Percentiles rank a stretch among this genome's conserved stretches.
Conservation (phyloP, 2,329 filamentous ascomycete species). For the Cadophora luteo-olivacea region DNA sequence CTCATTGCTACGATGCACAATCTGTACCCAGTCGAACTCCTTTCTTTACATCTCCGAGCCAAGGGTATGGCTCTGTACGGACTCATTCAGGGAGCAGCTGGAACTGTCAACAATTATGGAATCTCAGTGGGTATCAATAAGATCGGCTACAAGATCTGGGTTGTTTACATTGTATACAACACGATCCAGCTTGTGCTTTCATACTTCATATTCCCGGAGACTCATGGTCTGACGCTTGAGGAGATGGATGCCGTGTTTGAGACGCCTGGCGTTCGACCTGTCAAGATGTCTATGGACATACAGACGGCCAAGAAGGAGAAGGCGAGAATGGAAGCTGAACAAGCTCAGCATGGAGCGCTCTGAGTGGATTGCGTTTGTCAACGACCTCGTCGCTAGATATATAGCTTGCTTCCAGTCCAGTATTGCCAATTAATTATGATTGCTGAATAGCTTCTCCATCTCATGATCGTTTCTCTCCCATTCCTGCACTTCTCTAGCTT, state of each 20-base stretch:
- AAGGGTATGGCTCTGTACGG: conserved; percentile 44
- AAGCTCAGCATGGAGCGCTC: conserved; percentile 16
- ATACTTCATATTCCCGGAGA: conserved; percentile 70
- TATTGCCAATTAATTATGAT: no score
- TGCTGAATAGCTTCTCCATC: no score
- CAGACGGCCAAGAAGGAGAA: conserved; percentile 49
- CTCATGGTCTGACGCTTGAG: conserved; percentile 74
- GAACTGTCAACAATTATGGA: conserved; percentile 47
- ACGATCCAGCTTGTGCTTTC: conserved; percentile 51
- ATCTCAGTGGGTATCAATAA: conserved; percentile 54
- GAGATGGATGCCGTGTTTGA: conserved; percentile 72
- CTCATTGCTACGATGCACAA: conserved; percentile 51
- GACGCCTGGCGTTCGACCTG: conserved; percentile 50
- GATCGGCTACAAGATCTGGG: conserved; percentile 58
- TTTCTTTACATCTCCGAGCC: conserved; percentile 49
- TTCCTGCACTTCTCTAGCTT: background rate
- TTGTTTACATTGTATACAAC: conserved; percentile 58
- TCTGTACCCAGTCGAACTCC: conserved; percentile 44
- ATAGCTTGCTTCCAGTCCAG: background rate
- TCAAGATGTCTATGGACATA: conserved; percentile 52
- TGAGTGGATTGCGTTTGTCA: background rate
- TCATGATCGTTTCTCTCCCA: no score
- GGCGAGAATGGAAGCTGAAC: conserved; percentile 17
- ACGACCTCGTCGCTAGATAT: background rate
- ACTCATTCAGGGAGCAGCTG: conserved; percentile 41